These are phyloP conservation scores for Heliosperma pusillum DNA, from an alignment of 148 eudicot species.

Conservation along the genomic window DNA sequence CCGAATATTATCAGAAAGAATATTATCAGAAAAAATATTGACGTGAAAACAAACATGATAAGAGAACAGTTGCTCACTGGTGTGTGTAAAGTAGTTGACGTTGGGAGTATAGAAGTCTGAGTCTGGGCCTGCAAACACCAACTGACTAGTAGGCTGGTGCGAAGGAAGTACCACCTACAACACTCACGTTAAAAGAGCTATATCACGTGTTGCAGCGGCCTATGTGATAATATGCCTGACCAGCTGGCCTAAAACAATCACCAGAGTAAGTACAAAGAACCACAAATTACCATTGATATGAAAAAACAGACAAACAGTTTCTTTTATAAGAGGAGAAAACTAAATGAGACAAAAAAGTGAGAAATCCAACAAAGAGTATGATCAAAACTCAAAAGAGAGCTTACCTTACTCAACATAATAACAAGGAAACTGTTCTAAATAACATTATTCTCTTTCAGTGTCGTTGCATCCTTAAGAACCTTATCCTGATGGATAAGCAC, in stretches of 20 bases:
- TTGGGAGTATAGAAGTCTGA: slow-evolving; percentile 33
- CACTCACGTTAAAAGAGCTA: neutral
- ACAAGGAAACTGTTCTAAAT: slow-evolving; percentile 64
- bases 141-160: neutral
- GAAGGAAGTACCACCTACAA: neutral
- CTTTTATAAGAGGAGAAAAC: neutral
- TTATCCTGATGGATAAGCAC: slow-evolving; percentile 85
- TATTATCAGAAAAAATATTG: neutral
- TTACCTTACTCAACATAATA: slow-evolving; percentile 65
- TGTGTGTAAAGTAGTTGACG: slow-evolving; percentile 38
- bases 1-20: neutral
- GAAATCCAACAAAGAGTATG: neutral
- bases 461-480: slow-evolving; percentile 70
- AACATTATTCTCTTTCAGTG: slow-evolving; percentile 64
- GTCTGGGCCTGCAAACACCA: slow-evolving; percentile 37
- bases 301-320: neutral
- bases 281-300: neutral
- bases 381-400: neutral
- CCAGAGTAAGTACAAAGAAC: slow-evolving; percentile 3
- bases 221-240: slow-evolving; percentile 34
- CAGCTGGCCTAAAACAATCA: slow-evolving; percentile 44
- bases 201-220: neutral
- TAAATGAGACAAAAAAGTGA: neutral
- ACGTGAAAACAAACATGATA: neutral
- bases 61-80: slow-evolving; percentile 40